These are phyloP conservation scores for Thermomyces lanuginosus DNA, from an alignment of 2,329 filamentous ascomycete species.

Conservation along the genomic window DNA sequence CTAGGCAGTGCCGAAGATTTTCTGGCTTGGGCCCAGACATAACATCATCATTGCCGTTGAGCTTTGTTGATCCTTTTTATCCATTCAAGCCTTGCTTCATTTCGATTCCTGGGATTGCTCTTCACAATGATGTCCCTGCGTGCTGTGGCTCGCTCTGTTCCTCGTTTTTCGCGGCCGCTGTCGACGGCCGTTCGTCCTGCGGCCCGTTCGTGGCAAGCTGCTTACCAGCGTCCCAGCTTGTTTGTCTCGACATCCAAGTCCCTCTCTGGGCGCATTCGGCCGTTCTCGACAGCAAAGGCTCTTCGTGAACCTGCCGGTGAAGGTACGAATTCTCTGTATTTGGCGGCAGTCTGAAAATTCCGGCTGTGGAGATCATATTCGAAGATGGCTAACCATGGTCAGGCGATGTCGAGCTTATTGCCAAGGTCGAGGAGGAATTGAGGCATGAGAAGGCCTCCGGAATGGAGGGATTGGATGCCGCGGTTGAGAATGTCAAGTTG, in stretches of 20 bases:
- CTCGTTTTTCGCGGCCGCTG: conserved; percentile 45
- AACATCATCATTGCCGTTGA: conserved; percentile 6
- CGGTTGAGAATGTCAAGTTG: conserved; percentile 78
- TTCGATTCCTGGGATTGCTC: conserved; percentile 3
- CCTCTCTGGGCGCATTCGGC: conserved; percentile 25
- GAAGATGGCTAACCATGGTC: conserved; percentile 6
- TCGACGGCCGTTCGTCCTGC: conserved; percentile 31
- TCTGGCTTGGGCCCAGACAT: conserved; percentile 8
- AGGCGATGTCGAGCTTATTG: conserved; percentile 63
- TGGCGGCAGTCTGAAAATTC: neutral
- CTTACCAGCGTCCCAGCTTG: conserved; percentile 34
- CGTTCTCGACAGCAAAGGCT: conserved; percentile 30
- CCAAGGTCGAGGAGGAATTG: conserved; percentile 74
- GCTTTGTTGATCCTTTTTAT: conserved; percentile 1
- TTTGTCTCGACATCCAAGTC: conserved; percentile 35
- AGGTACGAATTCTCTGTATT: conserved; percentile 15
- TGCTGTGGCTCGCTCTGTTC: conserved; percentile 48
- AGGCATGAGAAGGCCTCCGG: conserved; percentile 70
- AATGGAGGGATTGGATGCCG: conserved; percentile 54
- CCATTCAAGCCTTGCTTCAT: neutral
- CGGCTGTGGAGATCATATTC: conserved; percentile 5
- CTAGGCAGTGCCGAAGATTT: conserved; percentile 14
- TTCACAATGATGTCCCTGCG: conserved; percentile 54
- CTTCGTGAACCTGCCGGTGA: conserved; percentile 31
- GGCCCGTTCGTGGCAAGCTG: conserved; percentile 33